These are phyloP conservation scores for Leucoagaricus sp. DNA, from an alignment of 1,284 basidiomycete species.

Conservation along the genomic window DNA sequence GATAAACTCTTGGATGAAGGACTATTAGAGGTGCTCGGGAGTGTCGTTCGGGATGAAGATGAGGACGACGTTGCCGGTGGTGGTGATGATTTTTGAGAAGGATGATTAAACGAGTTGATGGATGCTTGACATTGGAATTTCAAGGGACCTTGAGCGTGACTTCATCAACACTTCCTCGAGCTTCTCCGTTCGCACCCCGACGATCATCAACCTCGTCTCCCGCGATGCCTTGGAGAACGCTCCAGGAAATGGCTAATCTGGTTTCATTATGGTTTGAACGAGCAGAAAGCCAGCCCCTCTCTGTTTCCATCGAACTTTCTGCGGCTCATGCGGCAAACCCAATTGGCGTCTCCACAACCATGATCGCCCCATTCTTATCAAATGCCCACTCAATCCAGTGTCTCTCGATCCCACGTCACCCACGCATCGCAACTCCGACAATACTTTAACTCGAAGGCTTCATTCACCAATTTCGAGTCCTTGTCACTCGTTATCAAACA, in stretches of 20 bases:
- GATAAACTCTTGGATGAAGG: conserved; percentile 83
- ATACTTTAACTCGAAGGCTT: neutral
- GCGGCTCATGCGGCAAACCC: neutral
- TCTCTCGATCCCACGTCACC: conserved; percentile 6
- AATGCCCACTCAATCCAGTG: conserved; percentile 5
- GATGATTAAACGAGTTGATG: too few species aligned
- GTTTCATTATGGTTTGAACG: conserved; percentile 12
- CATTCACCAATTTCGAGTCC: conserved; percentile 8
- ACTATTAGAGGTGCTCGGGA: conserved; percentile 74
- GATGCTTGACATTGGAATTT: too few species aligned
- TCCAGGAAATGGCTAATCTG: neutral
- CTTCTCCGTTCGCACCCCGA: conserved; percentile 3
- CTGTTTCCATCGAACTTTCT: conserved; percentile 10
- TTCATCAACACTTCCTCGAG: neutral
- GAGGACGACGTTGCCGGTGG: too few species aligned
- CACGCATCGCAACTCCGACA: conserved; percentile 1
- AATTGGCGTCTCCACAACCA: conserved; percentile 6
- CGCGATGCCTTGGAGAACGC: neutral
- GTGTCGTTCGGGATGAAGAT: conserved; percentile 60
- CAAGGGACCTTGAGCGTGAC: conserved; percentile 1
- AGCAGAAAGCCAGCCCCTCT: conserved; percentile 4
- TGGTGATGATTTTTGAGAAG: too few species aligned
- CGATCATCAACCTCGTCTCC: neutral
- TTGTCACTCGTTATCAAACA: conserved; percentile 5
- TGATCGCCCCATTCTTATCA: neutral